Percentiles rank a stretch among this genome's conserved stretches.
Conservation (phyloP, 345 rosid genomes). For the Arabis hirsuta region DNA sequence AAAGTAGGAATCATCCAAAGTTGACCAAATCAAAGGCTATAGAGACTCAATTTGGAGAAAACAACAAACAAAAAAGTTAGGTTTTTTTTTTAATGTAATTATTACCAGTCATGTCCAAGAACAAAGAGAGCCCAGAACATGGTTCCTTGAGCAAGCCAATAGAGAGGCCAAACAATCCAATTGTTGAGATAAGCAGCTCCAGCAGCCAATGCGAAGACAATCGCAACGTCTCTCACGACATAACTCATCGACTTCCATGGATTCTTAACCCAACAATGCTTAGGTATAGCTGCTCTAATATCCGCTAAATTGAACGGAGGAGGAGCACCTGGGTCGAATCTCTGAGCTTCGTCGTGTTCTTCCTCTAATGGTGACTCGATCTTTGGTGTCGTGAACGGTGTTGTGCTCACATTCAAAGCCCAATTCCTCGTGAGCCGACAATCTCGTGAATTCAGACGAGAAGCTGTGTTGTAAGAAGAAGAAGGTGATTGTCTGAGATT, state of each 20-base stretch:
- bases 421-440: slow-evolving; percentile 40
- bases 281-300: slow-evolving; percentile 79
- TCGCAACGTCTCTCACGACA: slow-evolving; percentile 72
- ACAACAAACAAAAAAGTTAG: slow-evolving; percentile 10
- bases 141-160: slow-evolving; percentile 91
- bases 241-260: slow-evolving; percentile 83
- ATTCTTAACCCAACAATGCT: slow-evolving; percentile 91
- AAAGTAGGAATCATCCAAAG: slow-evolving; percentile 28
- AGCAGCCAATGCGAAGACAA: slow-evolving; percentile 76
- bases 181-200: slow-evolving; percentile 70
- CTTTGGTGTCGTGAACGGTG: slow-evolving; percentile 43
- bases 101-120: slow-evolving; percentile 95
- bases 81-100: background rate
- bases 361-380: slow-evolving; percentile 30
- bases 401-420: slow-evolving; percentile 63
- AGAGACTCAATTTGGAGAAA: background rate
- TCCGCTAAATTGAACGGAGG: slow-evolving; percentile 82
- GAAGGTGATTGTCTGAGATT: slow-evolving; percentile 15
- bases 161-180: slow-evolving; percentile 90
- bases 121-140: slow-evolving; percentile 99
- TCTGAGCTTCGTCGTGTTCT: slow-evolving; percentile 41
- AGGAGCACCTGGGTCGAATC: slow-evolving; percentile 56
- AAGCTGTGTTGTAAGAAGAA: slow-evolving; percentile 5
- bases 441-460: slow-evolving; percentile 45
- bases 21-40: slow-evolving; percentile 31